Percentiles rank a stretch among this genome's conserved stretches.
These are phyloP conservation scores for Silene coronaria DNA, from an alignment of 179 eudicot genomes.

Conservation along the genomic window DNA sequence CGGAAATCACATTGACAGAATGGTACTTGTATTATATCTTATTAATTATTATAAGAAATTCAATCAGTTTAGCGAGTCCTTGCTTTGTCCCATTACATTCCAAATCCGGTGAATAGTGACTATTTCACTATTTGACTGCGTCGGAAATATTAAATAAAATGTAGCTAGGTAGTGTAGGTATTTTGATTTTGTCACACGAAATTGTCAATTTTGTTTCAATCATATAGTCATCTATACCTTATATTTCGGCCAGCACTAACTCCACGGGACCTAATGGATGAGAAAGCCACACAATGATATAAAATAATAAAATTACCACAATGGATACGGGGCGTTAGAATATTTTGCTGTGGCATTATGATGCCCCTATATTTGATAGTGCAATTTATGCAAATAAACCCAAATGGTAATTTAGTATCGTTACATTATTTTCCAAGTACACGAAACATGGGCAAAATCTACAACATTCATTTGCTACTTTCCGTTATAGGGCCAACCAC, in stretches of 20 bases:
- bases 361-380: not conserved
- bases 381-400: not conserved
- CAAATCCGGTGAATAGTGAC: not conserved
- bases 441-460: not conserved
- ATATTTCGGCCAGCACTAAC: not conserved
- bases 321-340: too few species aligned
- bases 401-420: not conserved
- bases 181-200: slow-evolving; percentile 5
- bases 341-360: too few species aligned
- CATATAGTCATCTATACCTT: not conserved
- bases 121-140: not conserved
- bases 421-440: not conserved
- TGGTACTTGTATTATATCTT: too few species aligned
- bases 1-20: too few species aligned
- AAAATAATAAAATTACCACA: too few species aligned
- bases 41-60: too few species aligned
- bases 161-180: not conserved
- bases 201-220: not conserved
- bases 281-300: too few species aligned
- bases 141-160: not conserved
- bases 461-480: not conserved
- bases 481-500: not conserved
- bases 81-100: not conserved
- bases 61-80: too few species aligned
- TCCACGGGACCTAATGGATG: too few species aligned